Evolutionary conservation across 2,329 filamentous ascomycete genomes (phyloP), one percentile per base, ranked within the genome.

Genomic region (Zymoseptoria pseudotritici): DNA sequence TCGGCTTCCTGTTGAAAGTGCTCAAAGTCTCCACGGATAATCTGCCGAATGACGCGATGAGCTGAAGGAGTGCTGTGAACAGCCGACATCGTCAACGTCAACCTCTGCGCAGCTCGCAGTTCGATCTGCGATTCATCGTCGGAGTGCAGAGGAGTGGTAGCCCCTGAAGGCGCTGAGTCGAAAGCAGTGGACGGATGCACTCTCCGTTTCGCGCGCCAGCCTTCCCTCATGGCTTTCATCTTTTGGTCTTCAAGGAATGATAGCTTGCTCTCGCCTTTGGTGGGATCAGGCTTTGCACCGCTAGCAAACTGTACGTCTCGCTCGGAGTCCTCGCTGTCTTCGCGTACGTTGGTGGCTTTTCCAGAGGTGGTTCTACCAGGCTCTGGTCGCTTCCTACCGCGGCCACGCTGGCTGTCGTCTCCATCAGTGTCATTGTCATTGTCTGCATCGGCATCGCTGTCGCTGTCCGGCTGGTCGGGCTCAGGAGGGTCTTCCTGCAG

Each of bases 11-110:
- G 83, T 51, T 89, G 86, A 65, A 96, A 87, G 66, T 85, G 83
- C 55, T 78, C 77, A 71, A 90, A 97, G 66, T 97, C 90, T 49
- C 94, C 94, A 13, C 94, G 87, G 65, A 96, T 87, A 61, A 97
- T 89, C 63, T 95, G 94, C 20, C 91, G 88, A 24, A 97, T 88
- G 9, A 90, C 89, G 46, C 94, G 87, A 71, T 93, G 88, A 0
- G 86, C 83, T 55, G 88, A 87, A 0, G 87, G 86, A 1, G 87
- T 89, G 10, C 86, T 88, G 62, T 89, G 85, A 62, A 96, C 86
- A 6, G 87, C 83, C 0, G 91, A 96, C 76, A 92, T 86, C 55
- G 86, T 86, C 62, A 97, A 83, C 1, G 86, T 83, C 54, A 99
- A 82, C 64, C 88, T 90, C 74, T 97, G 94, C 0, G 94, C 94